These are phyloP conservation scores for Westerdykella sp. DNA, from an alignment of 2,329 filamentous ascomycete species.

Conservation along the genomic window DNA sequence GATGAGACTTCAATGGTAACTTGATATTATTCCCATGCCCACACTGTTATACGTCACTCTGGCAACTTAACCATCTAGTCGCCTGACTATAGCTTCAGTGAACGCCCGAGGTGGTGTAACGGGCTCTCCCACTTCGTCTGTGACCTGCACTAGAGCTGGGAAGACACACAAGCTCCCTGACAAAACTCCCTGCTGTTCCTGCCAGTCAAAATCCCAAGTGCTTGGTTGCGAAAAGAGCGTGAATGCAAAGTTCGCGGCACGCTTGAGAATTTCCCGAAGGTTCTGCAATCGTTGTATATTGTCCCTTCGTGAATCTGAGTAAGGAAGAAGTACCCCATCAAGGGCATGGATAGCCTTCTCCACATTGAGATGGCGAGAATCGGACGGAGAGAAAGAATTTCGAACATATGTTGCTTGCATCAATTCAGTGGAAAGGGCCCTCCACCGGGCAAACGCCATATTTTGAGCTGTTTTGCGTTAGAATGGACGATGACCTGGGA, in stretches of 20 bases:
- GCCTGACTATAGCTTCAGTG: constrained; percentile 20
- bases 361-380: constrained; percentile 13
- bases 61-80: constrained; percentile 15
- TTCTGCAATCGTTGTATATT: constrained; percentile 25
- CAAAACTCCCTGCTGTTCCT: constrained; percentile 10
- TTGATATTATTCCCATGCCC: not conserved
- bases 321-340: constrained; percentile 25
- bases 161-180: constrained; percentile 24
- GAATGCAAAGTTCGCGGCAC: constrained; percentile 30
- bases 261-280: constrained; percentile 32
- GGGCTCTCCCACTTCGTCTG: constrained; percentile 24
- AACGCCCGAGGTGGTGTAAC: constrained; percentile 24
- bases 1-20: not conserved
- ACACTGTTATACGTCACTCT: not conserved
- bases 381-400: constrained; percentile 16
- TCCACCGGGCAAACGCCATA: constrained; percentile 24
- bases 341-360: constrained; percentile 13
- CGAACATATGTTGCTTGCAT: constrained; percentile 21
- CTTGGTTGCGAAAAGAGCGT: constrained; percentile 33
- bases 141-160: constrained; percentile 29
- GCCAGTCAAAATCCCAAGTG: constrained; percentile 32
- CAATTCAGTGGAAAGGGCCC: constrained; percentile 25
- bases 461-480: constrained; percentile 14
- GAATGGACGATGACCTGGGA: not conserved
- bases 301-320: constrained; percentile 21